A percentile compares a stretch with the other conserved stretches of the same genome.
Conservation (phyloP, 345 rosid genomes). For the Euphorbia lathyris region DNA sequence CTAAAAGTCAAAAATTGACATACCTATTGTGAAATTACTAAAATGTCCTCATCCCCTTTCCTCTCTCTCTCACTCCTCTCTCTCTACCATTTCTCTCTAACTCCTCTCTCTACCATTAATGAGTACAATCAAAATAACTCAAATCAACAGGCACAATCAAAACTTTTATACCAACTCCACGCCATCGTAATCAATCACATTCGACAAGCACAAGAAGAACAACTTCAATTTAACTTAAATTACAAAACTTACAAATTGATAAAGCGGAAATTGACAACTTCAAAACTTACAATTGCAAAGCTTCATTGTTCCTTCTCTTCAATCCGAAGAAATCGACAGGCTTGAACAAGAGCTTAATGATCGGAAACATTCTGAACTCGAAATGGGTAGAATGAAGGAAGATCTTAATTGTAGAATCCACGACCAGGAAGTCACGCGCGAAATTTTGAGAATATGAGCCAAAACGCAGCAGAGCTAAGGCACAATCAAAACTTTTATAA, state of each 20-base stretch:
- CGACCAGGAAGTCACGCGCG: constrained; percentile 56
- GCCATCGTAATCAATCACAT: not conserved
- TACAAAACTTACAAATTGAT: constrained; percentile 49
- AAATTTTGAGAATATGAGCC: constrained; percentile 41
- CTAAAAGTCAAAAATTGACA: too few relatives aligned
- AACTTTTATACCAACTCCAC: not conserved
- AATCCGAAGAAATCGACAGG: constrained; percentile 43
- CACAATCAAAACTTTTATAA: too few relatives aligned
- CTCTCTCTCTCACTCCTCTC: too few relatives aligned
- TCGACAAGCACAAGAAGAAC: not conserved
- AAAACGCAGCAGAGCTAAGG: too few relatives aligned
- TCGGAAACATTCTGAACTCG: constrained; percentile 35
- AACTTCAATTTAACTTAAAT: not conserved
- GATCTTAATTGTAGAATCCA: constrained; percentile 57
- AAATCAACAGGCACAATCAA: not conserved
- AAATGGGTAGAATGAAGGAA: constrained; percentile 31
- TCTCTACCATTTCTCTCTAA: too few relatives aligned
- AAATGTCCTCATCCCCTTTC: too few relatives aligned
- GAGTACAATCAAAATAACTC: not conserved
- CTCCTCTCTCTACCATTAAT: too few relatives aligned
- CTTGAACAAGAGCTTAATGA: constrained; percentile 41
- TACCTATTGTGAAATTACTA: too few relatives aligned
- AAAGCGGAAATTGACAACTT: too few relatives aligned
- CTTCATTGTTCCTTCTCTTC: constrained; percentile 20
- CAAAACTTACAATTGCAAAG: too few relatives aligned